Conservation (phyloP, 1,284 basidiomycete genomes). For the Apiotrichum gracile region DNA sequence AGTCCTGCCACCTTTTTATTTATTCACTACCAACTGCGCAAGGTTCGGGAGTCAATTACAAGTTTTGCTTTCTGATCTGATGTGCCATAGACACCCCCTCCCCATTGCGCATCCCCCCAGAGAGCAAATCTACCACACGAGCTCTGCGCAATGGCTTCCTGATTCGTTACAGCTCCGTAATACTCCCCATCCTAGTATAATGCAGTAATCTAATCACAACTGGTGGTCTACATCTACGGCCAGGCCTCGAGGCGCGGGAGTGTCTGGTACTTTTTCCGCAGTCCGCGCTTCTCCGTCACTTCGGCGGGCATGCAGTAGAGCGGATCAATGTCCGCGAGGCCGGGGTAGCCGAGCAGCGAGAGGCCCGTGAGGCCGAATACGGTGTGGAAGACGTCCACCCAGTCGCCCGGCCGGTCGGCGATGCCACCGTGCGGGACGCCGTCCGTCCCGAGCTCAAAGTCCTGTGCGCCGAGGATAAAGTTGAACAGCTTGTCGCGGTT, state of each 20-base stretch:
- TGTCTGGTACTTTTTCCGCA: constrained; percentile 46
- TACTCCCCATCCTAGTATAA: neutral
- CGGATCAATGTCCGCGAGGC: constrained; percentile 77
- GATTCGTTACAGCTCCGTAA: too few relatives aligned
- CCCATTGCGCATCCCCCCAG: too few relatives aligned
- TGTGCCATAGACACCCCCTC: too few relatives aligned
- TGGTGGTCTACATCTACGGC: constrained; percentile 1
- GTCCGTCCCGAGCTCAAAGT: constrained; percentile 55
- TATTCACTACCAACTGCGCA: too few relatives aligned
- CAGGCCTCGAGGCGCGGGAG: constrained; percentile 24
- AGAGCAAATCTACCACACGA: too few relatives aligned
- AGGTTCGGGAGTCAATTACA: too few relatives aligned
- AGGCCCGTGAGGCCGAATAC: constrained; percentile 86
- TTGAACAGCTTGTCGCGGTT: constrained; percentile 67
- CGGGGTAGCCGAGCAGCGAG: constrained; percentile 82
- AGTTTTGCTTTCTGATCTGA: too few relatives aligned
- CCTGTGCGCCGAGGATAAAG: constrained; percentile 89
- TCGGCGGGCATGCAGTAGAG: constrained; percentile 91
- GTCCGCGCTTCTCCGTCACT: constrained; percentile 62
- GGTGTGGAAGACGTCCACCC: constrained; percentile 95
- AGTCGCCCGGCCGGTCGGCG: constrained; percentile 86
- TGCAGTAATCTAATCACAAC: neutral
- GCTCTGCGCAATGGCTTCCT: too few relatives aligned
- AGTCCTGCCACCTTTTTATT: too few relatives aligned
- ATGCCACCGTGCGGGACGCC: constrained; percentile 67